A percentile compares a stretch with the other conserved stretches of the same genome.
These are phyloP conservation scores for Phaeoacremonium minimum DNA, from an alignment of 2,329 filamentous ascomycete genomes.

Conservation along the genomic window DNA sequence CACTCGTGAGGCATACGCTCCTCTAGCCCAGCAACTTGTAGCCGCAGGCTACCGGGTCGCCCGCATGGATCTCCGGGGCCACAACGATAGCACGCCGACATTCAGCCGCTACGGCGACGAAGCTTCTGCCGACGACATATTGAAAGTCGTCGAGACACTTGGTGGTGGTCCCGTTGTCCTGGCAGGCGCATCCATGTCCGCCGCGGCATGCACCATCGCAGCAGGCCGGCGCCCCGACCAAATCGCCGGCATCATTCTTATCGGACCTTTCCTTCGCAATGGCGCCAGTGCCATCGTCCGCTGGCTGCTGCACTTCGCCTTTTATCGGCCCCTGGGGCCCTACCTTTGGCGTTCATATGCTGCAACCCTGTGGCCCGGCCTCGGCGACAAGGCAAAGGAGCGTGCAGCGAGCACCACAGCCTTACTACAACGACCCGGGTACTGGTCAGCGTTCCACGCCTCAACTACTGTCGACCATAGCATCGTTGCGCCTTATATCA, in stretches of 20 bases:
- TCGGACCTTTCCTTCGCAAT: constrained; percentile 12
- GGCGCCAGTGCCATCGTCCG: constrained; percentile 1
- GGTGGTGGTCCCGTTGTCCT: constrained; percentile 8
- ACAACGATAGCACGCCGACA: constrained; percentile 8
- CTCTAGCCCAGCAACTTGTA: constrained; percentile 11
- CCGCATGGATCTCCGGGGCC: constrained; percentile 12
- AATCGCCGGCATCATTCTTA: constrained; percentile 11
- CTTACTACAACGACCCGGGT: constrained; percentile 6
- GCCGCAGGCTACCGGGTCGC: constrained; percentile 14
- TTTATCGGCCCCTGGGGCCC: constrained; percentile 13
- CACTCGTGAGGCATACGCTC: constrained; percentile 10
- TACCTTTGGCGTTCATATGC: constrained; percentile 8
- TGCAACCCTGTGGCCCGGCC: constrained; percentile 12
- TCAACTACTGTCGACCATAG: constrained; percentile 8
- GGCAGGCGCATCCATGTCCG: constrained; percentile 12
- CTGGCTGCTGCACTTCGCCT: constrained; percentile 2
- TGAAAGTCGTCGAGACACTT: constrained; percentile 7
- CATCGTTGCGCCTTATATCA: constrained; percentile 7
- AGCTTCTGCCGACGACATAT: constrained; percentile 9
- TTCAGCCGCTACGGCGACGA: constrained; percentile 11
- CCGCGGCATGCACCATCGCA: constrained; percentile 9
- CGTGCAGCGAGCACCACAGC: constrained; percentile 7
- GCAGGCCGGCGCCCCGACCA: constrained; percentile 11
- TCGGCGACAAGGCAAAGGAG: constrained; percentile 5
- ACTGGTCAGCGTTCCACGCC: constrained; percentile 12